A percentile compares a stretch with the other conserved stretches of the same genome.
Evolutionary conservation across 2,329 filamentous ascomycete species (phyloP).

Genomic region (Colletotrichum australisinense): DNA sequence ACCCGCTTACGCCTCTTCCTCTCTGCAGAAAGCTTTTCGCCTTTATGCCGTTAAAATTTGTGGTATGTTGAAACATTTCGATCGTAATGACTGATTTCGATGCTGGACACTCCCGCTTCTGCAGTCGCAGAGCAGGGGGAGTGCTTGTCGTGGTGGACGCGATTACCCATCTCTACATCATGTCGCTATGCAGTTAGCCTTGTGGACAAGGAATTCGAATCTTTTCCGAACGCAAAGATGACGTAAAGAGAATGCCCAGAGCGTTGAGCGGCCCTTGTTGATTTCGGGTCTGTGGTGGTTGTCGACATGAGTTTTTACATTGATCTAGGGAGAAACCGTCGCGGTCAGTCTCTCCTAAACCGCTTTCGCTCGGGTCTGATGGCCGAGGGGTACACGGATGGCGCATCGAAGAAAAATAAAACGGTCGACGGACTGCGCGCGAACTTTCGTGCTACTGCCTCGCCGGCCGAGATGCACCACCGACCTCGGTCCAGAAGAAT

Average conservation of each 20-base stretch:
- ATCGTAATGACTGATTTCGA: constrained; percentile 6
- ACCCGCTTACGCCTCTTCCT: neutral
- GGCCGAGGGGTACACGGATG: neutral
- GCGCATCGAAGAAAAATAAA: neutral
- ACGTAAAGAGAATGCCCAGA: constrained; percentile 13
- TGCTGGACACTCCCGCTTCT: neutral
- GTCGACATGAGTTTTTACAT: neutral
- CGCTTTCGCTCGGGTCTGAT: constrained; percentile 21
- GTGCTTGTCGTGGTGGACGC: constrained; percentile 9
- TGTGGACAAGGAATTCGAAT: neutral
- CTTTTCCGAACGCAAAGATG: neutral
- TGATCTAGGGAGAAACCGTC: neutral
- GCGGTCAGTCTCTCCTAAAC: neutral
- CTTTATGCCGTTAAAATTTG: constrained; percentile 19
- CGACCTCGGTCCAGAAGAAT: neutral
- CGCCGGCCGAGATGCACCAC: neutral
- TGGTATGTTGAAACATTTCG: constrained; percentile 3
- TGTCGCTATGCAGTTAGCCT: constrained; percentile 32
- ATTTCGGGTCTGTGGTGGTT: neutral
- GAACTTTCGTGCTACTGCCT: constrained; percentile 14
- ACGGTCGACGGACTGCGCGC: neutral
- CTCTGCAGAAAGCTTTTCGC: constrained; percentile 6
- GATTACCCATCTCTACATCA: constrained; percentile 32
- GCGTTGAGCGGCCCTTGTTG: neutral
- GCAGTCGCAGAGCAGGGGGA: neutral